phyloP scores from a whole-genome alignment of 352 stramenopile genomes.

The Phytopythium sindhum region DNA sequence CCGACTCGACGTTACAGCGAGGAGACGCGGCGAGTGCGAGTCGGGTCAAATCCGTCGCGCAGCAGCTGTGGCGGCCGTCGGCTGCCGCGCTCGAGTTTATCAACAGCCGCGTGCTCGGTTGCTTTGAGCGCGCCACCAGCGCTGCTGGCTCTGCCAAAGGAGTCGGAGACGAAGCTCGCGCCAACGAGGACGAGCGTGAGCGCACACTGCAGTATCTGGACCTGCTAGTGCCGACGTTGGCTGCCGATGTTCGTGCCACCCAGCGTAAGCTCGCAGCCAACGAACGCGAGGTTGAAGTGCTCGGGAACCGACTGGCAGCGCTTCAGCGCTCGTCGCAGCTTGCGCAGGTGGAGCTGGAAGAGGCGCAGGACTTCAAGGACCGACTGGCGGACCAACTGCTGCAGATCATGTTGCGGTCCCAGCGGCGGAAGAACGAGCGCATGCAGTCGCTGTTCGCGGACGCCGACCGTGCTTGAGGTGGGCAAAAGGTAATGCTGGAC shows the following conservation, averaged over 20 bases:
- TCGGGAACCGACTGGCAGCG: slow-evolving; percentile 29
- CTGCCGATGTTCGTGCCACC: slow-evolving; percentile 41
- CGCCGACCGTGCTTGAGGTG: slow-evolving; percentile 24
- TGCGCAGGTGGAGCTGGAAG: slow-evolving; percentile 64
- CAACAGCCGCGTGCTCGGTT: slow-evolving; percentile 54
- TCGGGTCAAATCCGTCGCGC: neutral
- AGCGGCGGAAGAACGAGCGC: slow-evolving; percentile 64
- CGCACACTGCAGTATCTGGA: slow-evolving; percentile 59
- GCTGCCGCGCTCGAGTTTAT: slow-evolving; percentile 45
- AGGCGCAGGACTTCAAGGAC: slow-evolving; percentile 72
- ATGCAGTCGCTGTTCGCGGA: slow-evolving; percentile 79
- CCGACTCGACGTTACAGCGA: slow-evolving; percentile 7
- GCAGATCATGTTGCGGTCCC: slow-evolving; percentile 58
- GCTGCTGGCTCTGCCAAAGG: neutral
- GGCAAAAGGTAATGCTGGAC: neutral
- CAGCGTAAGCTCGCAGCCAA: slow-evolving; percentile 47
- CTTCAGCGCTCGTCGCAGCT: slow-evolving; percentile 52
- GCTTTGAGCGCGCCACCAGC: slow-evolving; percentile 47
- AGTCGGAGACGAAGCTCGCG: slow-evolving; percentile 12
- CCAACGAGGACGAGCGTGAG: slow-evolving; percentile 43
- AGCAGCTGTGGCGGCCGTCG: slow-evolving; percentile 31
- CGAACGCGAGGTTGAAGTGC: slow-evolving; percentile 30
- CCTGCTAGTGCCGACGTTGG: slow-evolving; percentile 55
- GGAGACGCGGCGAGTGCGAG: neutral
- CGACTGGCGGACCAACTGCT: slow-evolving; percentile 73